phyloP scores from a whole-genome alignment of 78 protist genomes.

The Chrysochromulina tobinii region DNA sequence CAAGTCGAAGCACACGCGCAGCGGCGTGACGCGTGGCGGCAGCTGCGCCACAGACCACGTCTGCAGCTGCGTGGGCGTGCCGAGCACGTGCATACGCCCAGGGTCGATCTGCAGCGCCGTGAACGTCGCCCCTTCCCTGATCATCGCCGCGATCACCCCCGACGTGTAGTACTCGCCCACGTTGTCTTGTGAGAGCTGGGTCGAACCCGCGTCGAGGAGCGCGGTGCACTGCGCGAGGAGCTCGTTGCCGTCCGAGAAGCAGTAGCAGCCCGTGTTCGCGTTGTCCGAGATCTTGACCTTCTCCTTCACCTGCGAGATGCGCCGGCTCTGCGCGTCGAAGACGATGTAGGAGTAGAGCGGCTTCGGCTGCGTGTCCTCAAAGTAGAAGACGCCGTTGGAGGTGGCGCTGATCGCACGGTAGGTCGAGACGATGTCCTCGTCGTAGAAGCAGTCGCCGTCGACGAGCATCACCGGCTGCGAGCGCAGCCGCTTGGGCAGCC shows the following conservation, averaged over 20 bases:
- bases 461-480: conserved; percentile 8
- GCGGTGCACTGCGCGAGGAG: not conserved
- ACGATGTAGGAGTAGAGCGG: conserved; percentile 24
- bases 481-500: not conserved
- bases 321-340: not conserved
- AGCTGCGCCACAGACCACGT: no score
- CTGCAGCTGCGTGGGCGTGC: conserved; percentile 8
- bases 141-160: conserved; percentile 6
- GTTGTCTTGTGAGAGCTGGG: not conserved
- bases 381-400: not conserved
- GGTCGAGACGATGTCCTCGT: not conserved
- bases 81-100: not conserved
- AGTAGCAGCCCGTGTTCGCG: conserved; percentile 33
- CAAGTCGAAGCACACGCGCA: no score
- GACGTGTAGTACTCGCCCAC: conserved; percentile 33
- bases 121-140: not conserved
- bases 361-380: not conserved
- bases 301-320: conserved; percentile 1
- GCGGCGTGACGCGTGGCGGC: no score
- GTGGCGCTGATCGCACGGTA: not conserved
- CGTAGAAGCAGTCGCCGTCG: conserved; percentile 28
- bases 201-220: not conserved
- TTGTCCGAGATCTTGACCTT: conserved; percentile 27
- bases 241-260: not conserved
- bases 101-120: not conserved